phyloP scores from a whole-genome alignment of 108 stramenopile genomes.

The Cyclotella baltica region DNA sequence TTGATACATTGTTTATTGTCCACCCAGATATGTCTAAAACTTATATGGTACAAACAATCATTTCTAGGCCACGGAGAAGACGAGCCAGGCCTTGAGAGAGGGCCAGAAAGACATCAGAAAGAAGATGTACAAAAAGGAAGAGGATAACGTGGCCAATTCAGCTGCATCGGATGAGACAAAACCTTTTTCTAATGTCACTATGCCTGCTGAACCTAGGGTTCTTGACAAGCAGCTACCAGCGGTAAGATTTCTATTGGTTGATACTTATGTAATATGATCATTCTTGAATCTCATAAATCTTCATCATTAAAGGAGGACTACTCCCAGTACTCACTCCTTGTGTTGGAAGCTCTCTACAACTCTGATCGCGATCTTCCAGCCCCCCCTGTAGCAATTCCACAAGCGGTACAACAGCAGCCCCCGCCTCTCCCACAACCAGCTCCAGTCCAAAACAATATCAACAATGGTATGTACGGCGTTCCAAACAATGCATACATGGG shows the following conservation, averaged over 20 bases:
- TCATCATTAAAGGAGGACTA: conserved; percentile 16
- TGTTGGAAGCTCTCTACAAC: conserved; percentile 36
- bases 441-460: background rate
- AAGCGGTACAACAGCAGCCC: background rate
- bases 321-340: conserved; percentile 30
- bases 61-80: conserved; percentile 4
- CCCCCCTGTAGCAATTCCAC: conserved; percentile 5
- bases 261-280: too few species aligned
- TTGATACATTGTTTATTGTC: background rate
- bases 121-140: conserved; percentile 22
- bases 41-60: background rate
- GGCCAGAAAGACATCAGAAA: conserved; percentile 47
- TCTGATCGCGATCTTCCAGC: conserved; percentile 27
- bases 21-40: background rate
- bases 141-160: too few species aligned
- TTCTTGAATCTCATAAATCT: too few species aligned
- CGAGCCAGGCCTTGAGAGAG: conserved; percentile 49
- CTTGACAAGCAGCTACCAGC: background rate
- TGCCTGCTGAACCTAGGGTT: background rate
- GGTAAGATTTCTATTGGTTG: too few species aligned
- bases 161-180: background rate
- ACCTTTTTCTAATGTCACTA: conserved; percentile 10
- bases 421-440: conserved; percentile 1
- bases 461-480: background rate
- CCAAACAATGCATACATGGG: background rate